Evolutionary conservation across 345 rosid genomes (phyloP).

Genomic region (Gossypium turneri): DNA sequence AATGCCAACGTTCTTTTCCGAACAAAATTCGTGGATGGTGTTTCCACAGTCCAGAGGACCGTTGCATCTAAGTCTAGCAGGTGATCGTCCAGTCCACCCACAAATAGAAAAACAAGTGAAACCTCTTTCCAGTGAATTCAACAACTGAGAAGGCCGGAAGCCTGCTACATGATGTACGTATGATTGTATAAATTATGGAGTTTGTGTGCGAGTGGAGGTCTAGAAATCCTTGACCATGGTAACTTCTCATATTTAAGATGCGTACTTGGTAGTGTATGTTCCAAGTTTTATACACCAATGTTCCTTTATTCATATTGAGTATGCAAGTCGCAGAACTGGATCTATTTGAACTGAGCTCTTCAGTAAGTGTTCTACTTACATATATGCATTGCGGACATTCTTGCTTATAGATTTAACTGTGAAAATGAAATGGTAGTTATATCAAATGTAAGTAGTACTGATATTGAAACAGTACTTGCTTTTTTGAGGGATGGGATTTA

Average conservation of each 20-base stretch:
- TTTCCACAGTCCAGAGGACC: slow-evolving; percentile 84
- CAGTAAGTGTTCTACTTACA: neutral
- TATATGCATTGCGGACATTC: neutral
- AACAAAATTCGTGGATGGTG: slow-evolving; percentile 87
- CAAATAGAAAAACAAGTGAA: neutral
- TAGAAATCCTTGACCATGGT: neutral
- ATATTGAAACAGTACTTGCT: no score
- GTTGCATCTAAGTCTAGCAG: slow-evolving; percentile 62
- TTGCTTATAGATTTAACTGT: neutral
- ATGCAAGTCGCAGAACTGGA: neutral
- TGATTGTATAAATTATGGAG: neutral
- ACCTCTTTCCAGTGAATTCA: neutral
- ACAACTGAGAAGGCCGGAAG: neutral
- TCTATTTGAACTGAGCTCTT: neutral
- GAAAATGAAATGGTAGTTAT: neutral
- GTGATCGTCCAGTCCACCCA: slow-evolving; percentile 18
- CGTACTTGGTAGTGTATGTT: neutral
- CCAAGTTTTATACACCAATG: neutral
- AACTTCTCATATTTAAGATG: neutral
- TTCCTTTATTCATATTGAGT: neutral
- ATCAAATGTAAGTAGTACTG: no score
- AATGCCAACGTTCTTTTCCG: slow-evolving; percentile 90
- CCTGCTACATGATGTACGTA: neutral
- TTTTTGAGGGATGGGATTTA: no score
- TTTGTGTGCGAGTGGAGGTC: neutral